Percentiles rank a stretch among this genome's conserved stretches.
These are phyloP conservation scores for Brassica hybrid DNA, from an alignment of 441 rosid species.

Conservation along the genomic window DNA sequence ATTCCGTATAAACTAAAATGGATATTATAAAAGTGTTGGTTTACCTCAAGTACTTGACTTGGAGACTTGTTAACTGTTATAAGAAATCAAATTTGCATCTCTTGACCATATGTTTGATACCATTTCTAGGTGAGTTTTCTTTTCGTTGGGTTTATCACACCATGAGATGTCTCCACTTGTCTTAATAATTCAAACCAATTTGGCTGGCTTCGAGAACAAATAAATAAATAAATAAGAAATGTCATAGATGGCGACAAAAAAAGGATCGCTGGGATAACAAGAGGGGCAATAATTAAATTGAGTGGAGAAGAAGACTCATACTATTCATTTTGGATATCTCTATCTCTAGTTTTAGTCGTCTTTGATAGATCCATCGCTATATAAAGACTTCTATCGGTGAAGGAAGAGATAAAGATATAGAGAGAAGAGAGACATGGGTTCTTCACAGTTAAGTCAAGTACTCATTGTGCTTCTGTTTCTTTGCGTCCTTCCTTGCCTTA, in stretches of 20 bases:
- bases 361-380: neutral
- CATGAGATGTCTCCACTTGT: constrained; percentile 6
- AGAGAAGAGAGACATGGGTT: constrained; percentile 11
- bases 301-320: neutral
- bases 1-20: neutral
- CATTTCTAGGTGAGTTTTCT: neutral
- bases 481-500: constrained; percentile 14
- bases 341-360: neutral
- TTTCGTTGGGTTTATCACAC: neutral
- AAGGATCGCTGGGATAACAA: neutral
- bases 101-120: neutral
- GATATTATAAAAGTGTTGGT: too few relatives aligned
- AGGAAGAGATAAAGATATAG: neutral
- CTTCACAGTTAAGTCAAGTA: neutral
- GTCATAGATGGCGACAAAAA: neutral
- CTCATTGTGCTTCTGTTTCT: constrained; percentile 9
- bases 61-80: too few relatives aligned
- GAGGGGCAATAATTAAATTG: constrained; percentile 9
- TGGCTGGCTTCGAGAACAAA: neutral
- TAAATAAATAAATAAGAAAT: neutral
- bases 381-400: neutral
- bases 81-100: too few relatives aligned
- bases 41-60: too few relatives aligned
- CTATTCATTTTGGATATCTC: neutral
- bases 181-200: neutral